A percentile compares a stretch with the other conserved stretches of the same genome.
Conservation (phyloP, 1,284 basidiomycete species). For the Pholiota adiposa region DNA sequence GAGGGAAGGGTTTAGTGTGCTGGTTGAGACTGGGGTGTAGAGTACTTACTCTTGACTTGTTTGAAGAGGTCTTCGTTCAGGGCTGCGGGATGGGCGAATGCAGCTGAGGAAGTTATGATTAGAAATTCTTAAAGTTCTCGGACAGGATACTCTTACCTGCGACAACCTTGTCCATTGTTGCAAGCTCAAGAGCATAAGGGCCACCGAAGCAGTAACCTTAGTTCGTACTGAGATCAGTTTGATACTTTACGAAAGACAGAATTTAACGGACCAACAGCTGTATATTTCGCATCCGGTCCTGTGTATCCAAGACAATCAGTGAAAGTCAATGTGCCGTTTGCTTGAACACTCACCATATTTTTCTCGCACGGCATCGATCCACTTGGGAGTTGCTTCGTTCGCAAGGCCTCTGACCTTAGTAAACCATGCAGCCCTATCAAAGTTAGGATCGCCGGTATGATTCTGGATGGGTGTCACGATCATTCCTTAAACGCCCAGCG, state of each 20-base stretch:
- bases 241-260: neutral
- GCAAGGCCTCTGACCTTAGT: conserved; percentile 25
- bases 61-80: conserved; percentile 52
- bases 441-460: conserved; percentile 34
- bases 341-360: conserved; percentile 31
- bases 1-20: neutral
- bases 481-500: no score
- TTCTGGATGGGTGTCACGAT: no score
- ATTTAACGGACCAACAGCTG: conserved; percentile 28
- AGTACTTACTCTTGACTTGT: conserved; percentile 48
- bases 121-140: neutral
- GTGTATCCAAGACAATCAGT: neutral
- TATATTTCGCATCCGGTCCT: conserved; percentile 30
- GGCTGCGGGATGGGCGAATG: conserved; percentile 58
- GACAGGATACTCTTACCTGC: neutral
- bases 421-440: conserved; percentile 39
- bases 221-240: conserved; percentile 23
- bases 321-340: neutral
- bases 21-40: neutral
- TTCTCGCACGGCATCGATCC: conserved; percentile 44
- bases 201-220: conserved; percentile 58
- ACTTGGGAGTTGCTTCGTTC: conserved; percentile 38
- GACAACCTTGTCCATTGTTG: conserved; percentile 41
- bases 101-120: conserved; percentile 35
- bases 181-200: conserved; percentile 49